phyloP scores from a whole-genome alignment of 192 early-diverging fungal genomes.

The Dissophora ornata region DNA sequence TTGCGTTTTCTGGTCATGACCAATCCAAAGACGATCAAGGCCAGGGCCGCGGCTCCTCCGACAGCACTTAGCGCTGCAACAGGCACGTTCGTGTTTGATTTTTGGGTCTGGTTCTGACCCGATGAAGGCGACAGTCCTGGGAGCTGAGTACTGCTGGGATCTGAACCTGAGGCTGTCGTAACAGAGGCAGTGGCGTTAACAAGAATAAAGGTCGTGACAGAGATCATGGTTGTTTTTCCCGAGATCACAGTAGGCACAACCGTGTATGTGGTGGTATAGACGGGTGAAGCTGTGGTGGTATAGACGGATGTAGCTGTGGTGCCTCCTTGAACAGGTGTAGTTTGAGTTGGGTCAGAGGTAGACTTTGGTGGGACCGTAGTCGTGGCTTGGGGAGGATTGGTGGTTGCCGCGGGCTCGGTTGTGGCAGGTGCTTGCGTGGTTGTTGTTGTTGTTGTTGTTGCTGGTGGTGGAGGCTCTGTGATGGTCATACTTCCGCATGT shows the following conservation, averaged over 20 bases:
- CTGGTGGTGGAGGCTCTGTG: constrained; percentile 8
- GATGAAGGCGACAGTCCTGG: constrained; percentile 13
- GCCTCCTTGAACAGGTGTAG: no score
- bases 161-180: not conserved
- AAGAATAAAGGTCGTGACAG: constrained; percentile 2
- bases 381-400: not conserved
- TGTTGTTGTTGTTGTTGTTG: not conserved
- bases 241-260: constrained; percentile 32
- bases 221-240: constrained; percentile 25
- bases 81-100: constrained; percentile 24
- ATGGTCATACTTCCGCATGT: constrained; percentile 16
- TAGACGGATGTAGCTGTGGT: constrained; percentile 1
- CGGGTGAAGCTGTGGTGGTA: not conserved
- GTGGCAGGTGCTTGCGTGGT: constrained; percentile 3
- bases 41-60: constrained; percentile 31
- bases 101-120: not conserved
- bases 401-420: not conserved
- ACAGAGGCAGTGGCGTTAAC: not conserved
- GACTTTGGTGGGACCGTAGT: not conserved
- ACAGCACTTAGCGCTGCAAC: constrained; percentile 24
- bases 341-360: not conserved
- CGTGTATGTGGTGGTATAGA: constrained; percentile 11
- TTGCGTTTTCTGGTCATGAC: constrained; percentile 34
- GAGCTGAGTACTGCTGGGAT: constrained; percentile 12
- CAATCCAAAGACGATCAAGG: constrained; percentile 49